Conservation (phyloP, 139 green algal species). For the Haematococcus lacustris region DNA sequence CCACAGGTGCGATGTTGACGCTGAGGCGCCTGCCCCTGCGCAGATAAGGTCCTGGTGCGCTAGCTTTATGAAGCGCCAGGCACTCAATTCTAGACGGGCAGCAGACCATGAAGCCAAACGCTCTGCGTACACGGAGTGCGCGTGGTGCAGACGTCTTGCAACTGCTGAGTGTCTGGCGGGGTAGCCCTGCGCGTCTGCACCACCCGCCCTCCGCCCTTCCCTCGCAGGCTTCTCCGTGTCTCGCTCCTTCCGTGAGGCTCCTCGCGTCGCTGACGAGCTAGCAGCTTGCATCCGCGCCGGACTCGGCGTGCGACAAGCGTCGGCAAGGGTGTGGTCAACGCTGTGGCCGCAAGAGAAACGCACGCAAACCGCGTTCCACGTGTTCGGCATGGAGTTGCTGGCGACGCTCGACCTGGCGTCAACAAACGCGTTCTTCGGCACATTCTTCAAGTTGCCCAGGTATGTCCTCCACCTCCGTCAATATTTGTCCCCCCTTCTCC, state of each 20-base stretch:
- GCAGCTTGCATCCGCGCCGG: constrained; percentile 10
- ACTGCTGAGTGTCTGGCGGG: no score
- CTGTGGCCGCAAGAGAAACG: constrained; percentile 81
- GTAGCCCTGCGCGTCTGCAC: no score
- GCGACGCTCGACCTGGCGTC: constrained; percentile 62
- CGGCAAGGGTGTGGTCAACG: constrained; percentile 55
- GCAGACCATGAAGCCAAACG: no score
- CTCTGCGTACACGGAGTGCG: no score
- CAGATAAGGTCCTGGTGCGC: no score
- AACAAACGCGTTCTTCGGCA: constrained; percentile 87
- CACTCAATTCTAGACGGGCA: no score
- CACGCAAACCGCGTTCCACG: constrained; percentile 75
- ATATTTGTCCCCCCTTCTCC: not conserved
- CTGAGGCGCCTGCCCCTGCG: no score
- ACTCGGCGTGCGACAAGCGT: constrained; percentile 20
- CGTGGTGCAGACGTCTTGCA: no score
- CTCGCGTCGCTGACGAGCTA: constrained; percentile 41
- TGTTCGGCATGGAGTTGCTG: constrained; percentile 90
- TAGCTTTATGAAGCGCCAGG: no score
- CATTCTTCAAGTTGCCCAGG: constrained; percentile 83
- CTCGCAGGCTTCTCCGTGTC: constrained; percentile 22
- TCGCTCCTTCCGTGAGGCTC: constrained; percentile 56
- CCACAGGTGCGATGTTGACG: constrained; percentile 64
- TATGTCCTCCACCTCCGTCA: not conserved
- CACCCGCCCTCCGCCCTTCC: no score